phyloP scores from a whole-genome alignment of 176 grass and related monocot species.

The Phragmites australis region DNA sequence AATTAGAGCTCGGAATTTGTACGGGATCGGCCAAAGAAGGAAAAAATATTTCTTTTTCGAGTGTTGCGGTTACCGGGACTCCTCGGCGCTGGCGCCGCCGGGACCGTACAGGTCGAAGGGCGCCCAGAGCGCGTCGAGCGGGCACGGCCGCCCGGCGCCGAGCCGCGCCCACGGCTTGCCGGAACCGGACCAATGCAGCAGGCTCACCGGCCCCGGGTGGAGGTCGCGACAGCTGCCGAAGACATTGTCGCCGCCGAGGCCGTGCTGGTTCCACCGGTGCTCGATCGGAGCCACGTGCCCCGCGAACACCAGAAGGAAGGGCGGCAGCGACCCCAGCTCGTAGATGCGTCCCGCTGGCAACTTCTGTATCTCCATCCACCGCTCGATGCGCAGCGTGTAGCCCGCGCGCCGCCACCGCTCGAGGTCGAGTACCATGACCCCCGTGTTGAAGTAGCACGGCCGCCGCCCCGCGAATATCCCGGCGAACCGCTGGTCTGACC shows the following conservation, averaged over 20 bases:
- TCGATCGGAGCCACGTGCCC: conserved; percentile 90
- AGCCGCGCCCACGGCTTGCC: conserved; percentile 90
- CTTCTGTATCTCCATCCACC: conserved; percentile 96
- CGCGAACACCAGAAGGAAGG: conserved; percentile 89
- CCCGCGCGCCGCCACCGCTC: conserved; percentile 56
- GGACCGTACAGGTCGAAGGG: conserved; percentile 83
- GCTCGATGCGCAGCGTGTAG: conserved; percentile 73
- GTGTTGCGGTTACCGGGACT: conserved; percentile 55
- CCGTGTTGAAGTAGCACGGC: conserved; percentile 96
- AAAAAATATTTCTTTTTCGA: conserved; percentile 47
- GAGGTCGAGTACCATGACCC: conserved; percentile 87
- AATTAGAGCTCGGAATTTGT: conserved; percentile 61
- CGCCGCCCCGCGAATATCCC: conserved; percentile 53
- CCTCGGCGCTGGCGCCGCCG: conserved; percentile 31
- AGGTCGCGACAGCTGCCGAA: conserved; percentile 86
- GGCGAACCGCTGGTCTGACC: conserved; percentile 61
- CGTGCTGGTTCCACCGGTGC: conserved; percentile 98
- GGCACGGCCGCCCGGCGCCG: conserved; percentile 68
- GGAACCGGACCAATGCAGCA: conserved; percentile 93
- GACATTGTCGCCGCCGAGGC: conserved; percentile 87
- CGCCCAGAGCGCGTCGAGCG: conserved; percentile 86
- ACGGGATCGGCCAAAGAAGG: conserved; percentile 46
- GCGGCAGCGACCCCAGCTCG: conserved; percentile 86
- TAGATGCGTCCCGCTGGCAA: conserved; percentile 67
- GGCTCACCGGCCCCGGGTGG: conserved; percentile 84